phyloP scores from a whole-genome alignment of 2,329 filamentous ascomycete species.

The Penicillium polonicum region DNA sequence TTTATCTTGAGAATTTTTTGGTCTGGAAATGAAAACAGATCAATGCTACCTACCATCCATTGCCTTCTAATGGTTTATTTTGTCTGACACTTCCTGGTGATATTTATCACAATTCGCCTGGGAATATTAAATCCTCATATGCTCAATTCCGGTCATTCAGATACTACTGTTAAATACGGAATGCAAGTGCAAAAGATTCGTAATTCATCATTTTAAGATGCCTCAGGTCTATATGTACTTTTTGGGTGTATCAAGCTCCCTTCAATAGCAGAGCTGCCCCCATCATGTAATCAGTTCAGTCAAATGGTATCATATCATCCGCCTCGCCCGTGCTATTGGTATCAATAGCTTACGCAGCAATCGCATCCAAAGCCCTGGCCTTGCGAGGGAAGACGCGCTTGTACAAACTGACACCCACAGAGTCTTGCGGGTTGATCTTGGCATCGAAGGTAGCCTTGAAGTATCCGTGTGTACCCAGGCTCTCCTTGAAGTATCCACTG shows the following conservation, averaged over 20 bases:
- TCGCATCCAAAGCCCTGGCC: conserved; percentile 52
- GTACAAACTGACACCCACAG: conserved; percentile 84
- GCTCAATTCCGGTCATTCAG: neutral
- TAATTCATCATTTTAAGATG: conserved; percentile 32
- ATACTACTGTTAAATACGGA: neutral
- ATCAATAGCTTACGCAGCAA: conserved; percentile 19
- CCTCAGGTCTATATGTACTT: conserved; percentile 31
- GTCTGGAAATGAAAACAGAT: conserved; percentile 9
- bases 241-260: conserved; percentile 21
- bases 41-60: neutral
- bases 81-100: neutral
- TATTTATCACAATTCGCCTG: neutral
- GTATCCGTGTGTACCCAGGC: conserved; percentile 95
- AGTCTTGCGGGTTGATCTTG: conserved; percentile 92
- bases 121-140: neutral
- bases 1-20: conserved; percentile 4
- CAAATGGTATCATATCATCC: conserved; percentile 34
- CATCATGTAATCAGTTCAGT: conserved; percentile 22
- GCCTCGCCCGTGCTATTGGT: conserved; percentile 10
- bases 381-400: conserved; percentile 80
- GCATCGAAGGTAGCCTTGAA: conserved; percentile 99
- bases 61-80: neutral
- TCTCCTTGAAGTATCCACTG: conserved; percentile 89
- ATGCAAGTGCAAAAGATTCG: conserved; percentile 22
- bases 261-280: conserved; percentile 6